A percentile compares a stretch with the other conserved stretches of the same genome.
Evolutionary conservation across 2,329 filamentous ascomycete genomes (phyloP).

Genomic region (Curvularia verruculosa): DNA sequence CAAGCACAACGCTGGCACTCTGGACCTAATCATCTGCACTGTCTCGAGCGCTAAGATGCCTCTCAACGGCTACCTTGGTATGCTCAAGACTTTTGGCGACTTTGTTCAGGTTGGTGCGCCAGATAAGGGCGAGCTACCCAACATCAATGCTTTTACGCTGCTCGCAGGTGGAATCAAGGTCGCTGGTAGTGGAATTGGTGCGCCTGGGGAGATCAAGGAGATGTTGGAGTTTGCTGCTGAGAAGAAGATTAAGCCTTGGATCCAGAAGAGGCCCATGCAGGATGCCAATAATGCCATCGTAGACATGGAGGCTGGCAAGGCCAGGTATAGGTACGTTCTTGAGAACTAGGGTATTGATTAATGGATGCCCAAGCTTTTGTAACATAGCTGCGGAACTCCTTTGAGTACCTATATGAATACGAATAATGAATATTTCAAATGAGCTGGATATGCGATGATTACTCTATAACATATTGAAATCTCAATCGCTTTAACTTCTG

Average conservation of each 20-base stretch:
- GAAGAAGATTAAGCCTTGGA: conserved; percentile 64
- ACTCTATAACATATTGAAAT: not conserved
- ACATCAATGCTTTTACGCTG: conserved; percentile 60
- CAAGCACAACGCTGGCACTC: conserved; percentile 57
- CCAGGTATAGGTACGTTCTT: conserved; percentile 51
- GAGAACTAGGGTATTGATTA: conserved; percentile 25
- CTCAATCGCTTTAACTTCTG: not conserved
- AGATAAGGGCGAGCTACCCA: conserved; percentile 48
- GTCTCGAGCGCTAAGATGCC: conserved; percentile 59
- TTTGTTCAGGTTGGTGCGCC: conserved; percentile 67
- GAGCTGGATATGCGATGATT: not conserved
- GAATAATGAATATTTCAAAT: not conserved
- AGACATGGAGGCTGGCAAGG: conserved; percentile 64
- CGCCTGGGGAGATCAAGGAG: conserved; percentile 32
- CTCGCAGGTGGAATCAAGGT: conserved; percentile 44
- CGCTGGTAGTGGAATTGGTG: conserved; percentile 33
- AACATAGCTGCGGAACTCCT: not conserved
- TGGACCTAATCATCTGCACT: conserved; percentile 66
- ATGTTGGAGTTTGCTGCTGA: conserved; percentile 64
- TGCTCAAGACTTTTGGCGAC: conserved; percentile 64
- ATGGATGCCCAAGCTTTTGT: not conserved
- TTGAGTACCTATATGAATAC: not conserved
- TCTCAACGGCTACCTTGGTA: conserved; percentile 63
- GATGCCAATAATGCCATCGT: conserved; percentile 60
- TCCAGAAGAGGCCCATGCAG: conserved; percentile 66